Conservation (phyloP, 768 basidiomycete genomes). For the Boletus subcaerulescens region DNA sequence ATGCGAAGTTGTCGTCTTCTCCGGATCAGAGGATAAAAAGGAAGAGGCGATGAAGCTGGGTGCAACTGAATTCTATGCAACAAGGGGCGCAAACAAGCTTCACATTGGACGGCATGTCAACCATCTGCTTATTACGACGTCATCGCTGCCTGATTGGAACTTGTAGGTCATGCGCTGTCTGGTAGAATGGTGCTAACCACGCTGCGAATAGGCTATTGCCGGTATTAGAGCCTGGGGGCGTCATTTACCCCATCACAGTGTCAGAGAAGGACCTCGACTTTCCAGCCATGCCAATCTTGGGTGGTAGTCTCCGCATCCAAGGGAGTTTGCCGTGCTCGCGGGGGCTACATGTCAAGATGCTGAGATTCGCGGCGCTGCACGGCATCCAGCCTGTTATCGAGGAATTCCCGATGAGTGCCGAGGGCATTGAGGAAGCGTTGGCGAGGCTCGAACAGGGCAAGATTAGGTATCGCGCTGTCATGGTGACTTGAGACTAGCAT, state of each 20-base stretch:
- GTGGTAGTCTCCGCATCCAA: slow-evolving; percentile 24
- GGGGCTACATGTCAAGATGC: slow-evolving; percentile 30
- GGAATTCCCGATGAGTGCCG: slow-evolving; percentile 30
- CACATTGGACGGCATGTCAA: slow-evolving; percentile 27
- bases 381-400: slow-evolving; percentile 29
- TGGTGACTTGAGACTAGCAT: slow-evolving; percentile 6
- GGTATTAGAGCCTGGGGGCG: slow-evolving; percentile 23
- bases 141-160: slow-evolving; percentile 29
- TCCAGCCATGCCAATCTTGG: slow-evolving; percentile 18
- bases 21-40: slow-evolving; percentile 31
- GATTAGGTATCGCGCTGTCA: slow-evolving; percentile 33
- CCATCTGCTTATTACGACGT: slow-evolving; percentile 33
- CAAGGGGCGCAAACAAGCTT: slow-evolving; percentile 24
- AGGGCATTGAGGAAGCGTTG: slow-evolving; percentile 31
- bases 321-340: slow-evolving; percentile 26
- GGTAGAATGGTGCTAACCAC: not conserved
- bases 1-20: slow-evolving; percentile 37
- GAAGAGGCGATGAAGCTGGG: slow-evolving; percentile 33
- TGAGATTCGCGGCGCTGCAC: slow-evolving; percentile 34
- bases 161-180: slow-evolving; percentile 17
- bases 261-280: slow-evolving; percentile 20
- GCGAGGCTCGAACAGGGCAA: slow-evolving; percentile 22
- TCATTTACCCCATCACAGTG: slow-evolving; percentile 27
- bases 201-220: slow-evolving; percentile 23
- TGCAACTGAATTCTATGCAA: slow-evolving; percentile 36